Evolutionary conservation across 345 rosid genomes (phyloP).

Genomic region (Fremontodendron californicum): DNA sequence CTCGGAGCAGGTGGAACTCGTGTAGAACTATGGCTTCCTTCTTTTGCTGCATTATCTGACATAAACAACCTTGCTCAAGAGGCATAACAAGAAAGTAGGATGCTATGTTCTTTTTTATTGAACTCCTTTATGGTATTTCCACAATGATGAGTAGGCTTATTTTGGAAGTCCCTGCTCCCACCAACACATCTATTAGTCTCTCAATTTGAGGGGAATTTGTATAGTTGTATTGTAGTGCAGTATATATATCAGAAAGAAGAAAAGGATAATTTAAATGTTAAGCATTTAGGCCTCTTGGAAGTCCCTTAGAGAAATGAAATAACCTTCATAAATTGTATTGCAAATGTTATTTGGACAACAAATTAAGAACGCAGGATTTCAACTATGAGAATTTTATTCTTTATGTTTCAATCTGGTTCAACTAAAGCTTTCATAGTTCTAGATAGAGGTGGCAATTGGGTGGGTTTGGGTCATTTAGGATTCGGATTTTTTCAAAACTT

Average conservation of each 20-base stretch:
- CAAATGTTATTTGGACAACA: not conserved
- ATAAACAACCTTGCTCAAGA: conserved; percentile 19
- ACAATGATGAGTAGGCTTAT: not conserved
- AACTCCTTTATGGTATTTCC: not conserved
- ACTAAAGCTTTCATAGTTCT: too few species aligned
- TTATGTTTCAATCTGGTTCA: too few species aligned
- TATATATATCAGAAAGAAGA: not conserved
- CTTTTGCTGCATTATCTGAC: conserved; percentile 40
- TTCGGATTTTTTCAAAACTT: too few species aligned
- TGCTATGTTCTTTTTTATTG: not conserved
- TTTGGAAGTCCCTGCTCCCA: not conserved
- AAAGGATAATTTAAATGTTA: not conserved
- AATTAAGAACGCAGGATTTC: too few species aligned
- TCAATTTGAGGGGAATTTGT: not conserved
- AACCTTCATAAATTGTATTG: not conserved
- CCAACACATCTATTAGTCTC: not conserved
- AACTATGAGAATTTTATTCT: too few species aligned
- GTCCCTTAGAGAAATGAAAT: not conserved
- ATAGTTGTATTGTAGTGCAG: not conserved
- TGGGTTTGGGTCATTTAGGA: too few species aligned
- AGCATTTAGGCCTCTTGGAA: not conserved
- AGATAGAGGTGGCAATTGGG: too few species aligned
- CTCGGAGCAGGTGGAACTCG: conserved; percentile 83
- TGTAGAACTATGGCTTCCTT: conserved; percentile 82
- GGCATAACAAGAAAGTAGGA: conserved; percentile 10